Evolutionary conservation across 2,329 filamentous ascomycete genomes (phyloP).

Genomic region (Aureobasidium pullulans): DNA sequence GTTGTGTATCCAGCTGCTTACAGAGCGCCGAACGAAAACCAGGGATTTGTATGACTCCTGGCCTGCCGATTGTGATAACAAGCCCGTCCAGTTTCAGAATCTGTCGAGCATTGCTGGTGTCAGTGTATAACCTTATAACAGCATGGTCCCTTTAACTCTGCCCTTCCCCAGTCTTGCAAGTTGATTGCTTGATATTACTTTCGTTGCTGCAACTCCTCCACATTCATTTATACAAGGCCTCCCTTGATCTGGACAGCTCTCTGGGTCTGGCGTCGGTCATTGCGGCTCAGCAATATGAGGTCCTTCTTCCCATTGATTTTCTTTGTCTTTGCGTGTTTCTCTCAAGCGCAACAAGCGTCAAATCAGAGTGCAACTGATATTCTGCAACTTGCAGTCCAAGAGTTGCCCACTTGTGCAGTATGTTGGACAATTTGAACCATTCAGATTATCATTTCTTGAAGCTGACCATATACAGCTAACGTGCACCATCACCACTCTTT

Average conservation of each 20-base stretch:
- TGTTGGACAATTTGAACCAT: background rate
- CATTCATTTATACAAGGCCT: background rate
- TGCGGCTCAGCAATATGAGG: background rate
- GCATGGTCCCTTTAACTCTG: background rate
- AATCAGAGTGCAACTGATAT: background rate
- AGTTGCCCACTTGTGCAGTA: constrained; percentile 6
- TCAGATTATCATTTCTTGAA: background rate
- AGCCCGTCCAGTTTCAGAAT: background rate
- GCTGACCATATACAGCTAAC: background rate
- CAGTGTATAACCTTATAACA: background rate
- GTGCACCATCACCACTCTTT: constrained; percentile 4
- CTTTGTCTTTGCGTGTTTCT: constrained; percentile 3
- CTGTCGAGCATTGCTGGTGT: background rate
- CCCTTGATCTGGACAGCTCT: background rate
- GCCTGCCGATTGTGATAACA: constrained; percentile 3
- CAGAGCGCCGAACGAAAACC: background rate
- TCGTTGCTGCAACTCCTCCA: background rate
- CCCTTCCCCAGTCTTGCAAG: background rate
- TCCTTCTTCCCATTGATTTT: background rate
- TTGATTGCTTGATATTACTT: background rate
- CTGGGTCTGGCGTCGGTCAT: no score
- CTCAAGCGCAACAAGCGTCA: background rate
- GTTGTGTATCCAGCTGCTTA: background rate
- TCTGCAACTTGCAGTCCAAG: background rate
- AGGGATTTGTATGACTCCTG: background rate